A percentile compares a stretch with the other conserved stretches of the same genome.
These are phyloP conservation scores for Trypanosoma scelopori DNA, from an alignment of 208 protist species.

Conservation along the genomic window DNA sequence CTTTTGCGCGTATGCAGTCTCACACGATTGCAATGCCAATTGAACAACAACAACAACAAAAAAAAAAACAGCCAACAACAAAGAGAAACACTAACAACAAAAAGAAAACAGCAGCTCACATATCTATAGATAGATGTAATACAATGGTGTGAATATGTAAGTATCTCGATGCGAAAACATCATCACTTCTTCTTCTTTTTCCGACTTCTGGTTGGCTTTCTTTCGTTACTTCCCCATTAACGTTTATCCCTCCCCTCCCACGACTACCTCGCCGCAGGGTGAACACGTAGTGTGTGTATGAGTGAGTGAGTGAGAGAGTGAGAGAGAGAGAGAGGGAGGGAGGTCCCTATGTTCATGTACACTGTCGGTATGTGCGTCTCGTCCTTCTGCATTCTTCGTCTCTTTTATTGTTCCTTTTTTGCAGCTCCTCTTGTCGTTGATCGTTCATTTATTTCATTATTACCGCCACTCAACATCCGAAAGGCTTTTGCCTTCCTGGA, in stretches of 20 bases:
- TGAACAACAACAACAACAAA: conserved; percentile 24
- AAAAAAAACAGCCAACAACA: no score
- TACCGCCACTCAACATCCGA: conserved; percentile 87
- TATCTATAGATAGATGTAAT: conserved; percentile 17
- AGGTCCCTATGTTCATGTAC: no score
- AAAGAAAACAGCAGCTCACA: conserved; percentile 19
- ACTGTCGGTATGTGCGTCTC: background rate
- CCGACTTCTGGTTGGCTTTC: background rate
- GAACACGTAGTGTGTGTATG: no score
- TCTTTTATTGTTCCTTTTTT: no score
- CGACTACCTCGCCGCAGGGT: no score
- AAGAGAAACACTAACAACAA: conserved; percentile 22
- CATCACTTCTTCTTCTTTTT: conserved; percentile 2
- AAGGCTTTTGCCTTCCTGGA: conserved; percentile 96
- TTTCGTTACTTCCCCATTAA: background rate
- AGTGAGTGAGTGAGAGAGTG: no score
- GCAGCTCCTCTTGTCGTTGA: no score
- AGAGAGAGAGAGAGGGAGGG: no score
- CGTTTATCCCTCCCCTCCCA: background rate
- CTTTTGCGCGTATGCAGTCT: background rate
- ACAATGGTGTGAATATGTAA: background rate
- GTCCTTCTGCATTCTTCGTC: background rate
- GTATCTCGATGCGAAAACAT: conserved; percentile 2
- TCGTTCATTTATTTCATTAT: no score
- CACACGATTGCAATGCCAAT: background rate